phyloP scores from a whole-genome alignment of 306 rosid species.

The Vigna unguiculata region DNA sequence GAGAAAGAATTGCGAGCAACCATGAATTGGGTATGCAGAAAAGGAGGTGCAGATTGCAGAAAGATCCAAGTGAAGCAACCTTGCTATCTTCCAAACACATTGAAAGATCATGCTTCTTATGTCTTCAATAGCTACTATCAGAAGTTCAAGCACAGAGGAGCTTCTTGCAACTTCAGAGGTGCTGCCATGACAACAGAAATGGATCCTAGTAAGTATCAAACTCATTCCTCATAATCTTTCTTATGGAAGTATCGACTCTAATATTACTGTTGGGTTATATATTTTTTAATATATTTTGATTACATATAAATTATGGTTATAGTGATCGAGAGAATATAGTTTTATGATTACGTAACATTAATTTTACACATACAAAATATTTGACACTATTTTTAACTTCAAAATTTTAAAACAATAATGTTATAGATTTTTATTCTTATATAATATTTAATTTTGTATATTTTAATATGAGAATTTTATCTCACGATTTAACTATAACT shows the following conservation, averaged over 20 bases:
- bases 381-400: no score
- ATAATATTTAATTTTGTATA: no score
- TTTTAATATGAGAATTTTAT: no score
- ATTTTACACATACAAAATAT: no score
- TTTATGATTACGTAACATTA: no score
- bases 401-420: no score
- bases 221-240: background rate
- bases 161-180: constrained; percentile 74
- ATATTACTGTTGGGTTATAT: no score
- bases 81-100: constrained; percentile 72
- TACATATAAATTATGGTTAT: no score
- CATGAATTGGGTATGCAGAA: constrained; percentile 83
- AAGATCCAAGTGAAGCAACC: constrained; percentile 65
- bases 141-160: constrained; percentile 70
- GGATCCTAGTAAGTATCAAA: constrained; percentile 76
- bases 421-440: no score
- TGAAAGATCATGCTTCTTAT: constrained; percentile 79
- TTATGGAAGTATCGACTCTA: no score
- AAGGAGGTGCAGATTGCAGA: constrained; percentile 81
- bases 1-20: constrained; percentile 73
- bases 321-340: no score
- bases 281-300: no score
- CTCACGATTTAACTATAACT: background rate
- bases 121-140: constrained; percentile 80
- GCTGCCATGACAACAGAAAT: constrained; percentile 74